Evolutionary conservation across 495 filamentous ascomycete genomes (phyloP).

Genomic region (Daldinia caldariorum): DNA sequence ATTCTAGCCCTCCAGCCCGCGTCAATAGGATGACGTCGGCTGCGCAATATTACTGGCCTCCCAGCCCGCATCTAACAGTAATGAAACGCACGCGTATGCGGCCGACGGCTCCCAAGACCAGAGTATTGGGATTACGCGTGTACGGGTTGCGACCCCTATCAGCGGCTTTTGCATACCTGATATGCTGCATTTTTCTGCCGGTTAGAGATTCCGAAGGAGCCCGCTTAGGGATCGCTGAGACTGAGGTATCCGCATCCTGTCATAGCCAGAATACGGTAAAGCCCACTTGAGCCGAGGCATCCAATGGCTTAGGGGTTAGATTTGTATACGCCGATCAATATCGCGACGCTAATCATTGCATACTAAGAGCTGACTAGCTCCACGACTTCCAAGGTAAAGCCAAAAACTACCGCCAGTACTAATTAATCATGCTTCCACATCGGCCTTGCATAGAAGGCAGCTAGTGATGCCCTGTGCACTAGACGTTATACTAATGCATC

Average conservation of each 20-base stretch:
- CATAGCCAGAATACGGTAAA: slow-evolving; percentile 9
- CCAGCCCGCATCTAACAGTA: not conserved
- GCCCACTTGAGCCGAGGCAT: slow-evolving; percentile 24
- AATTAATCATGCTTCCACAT: not conserved
- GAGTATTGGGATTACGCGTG: slow-evolving; percentile 14
- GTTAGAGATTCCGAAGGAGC: slow-evolving; percentile 15
- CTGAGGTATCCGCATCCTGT: slow-evolving; percentile 16
- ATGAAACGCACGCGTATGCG: not conserved
- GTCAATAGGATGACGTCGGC: not conserved
- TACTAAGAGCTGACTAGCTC: not conserved
- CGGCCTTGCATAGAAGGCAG: not conserved
- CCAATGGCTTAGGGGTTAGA: not conserved
- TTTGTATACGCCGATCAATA: slow-evolving; percentile 12
- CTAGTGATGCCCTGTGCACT: not conserved
- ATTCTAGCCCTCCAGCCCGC: slow-evolving; percentile 12
- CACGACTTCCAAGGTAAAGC: not conserved
- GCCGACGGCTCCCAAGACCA: slow-evolving; percentile 1
- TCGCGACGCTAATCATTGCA: slow-evolving; percentile 10
- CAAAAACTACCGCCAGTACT: not conserved
- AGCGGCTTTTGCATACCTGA: slow-evolving; percentile 14
- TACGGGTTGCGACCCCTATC: slow-evolving; percentile 1
- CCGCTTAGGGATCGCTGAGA: slow-evolving; percentile 10
- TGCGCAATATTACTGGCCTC: slow-evolving; percentile 11
- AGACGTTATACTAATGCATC: not conserved
- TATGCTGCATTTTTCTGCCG: slow-evolving; percentile 2